Conservation (phyloP, 1,139 yeast species). For the Taiozyma onychis region DNA sequence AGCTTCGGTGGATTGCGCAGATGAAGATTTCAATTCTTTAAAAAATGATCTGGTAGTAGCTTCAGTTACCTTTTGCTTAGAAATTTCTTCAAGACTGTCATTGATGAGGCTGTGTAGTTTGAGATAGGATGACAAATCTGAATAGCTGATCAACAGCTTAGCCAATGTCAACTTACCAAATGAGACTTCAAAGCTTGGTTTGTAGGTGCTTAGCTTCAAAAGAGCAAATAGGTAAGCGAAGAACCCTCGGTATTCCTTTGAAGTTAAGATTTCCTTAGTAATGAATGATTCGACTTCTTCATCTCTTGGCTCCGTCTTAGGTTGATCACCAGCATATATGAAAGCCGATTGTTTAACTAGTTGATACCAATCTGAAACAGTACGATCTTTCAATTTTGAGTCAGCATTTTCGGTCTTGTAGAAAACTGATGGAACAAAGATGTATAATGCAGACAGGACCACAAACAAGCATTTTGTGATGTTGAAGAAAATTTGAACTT, state of each 20-base stretch:
- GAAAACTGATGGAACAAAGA: constrained; percentile 15
- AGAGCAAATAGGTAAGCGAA: constrained; percentile 9
- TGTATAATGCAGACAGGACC: constrained; percentile 16
- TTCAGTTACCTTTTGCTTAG: constrained; percentile 18
- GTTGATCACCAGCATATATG: constrained; percentile 15
- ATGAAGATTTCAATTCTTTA: constrained; percentile 17
- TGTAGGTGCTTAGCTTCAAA: constrained; percentile 16
- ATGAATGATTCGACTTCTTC: constrained; percentile 10
- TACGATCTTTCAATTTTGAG: neutral
- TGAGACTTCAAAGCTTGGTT: constrained; percentile 20
- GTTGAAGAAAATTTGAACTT: constrained; percentile 19
- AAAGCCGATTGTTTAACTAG: constrained; percentile 19
- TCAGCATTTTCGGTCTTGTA: constrained; percentile 5
- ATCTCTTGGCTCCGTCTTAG: constrained; percentile 9
- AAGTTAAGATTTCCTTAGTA: constrained; percentile 11
- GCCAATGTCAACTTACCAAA: constrained; percentile 20
- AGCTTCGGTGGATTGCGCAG: constrained; percentile 13
- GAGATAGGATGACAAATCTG: constrained; percentile 15
- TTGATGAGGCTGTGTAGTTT: constrained; percentile 11
- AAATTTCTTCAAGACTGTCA: constrained; percentile 14
- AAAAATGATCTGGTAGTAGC: constrained; percentile 18
- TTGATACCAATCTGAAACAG: constrained; percentile 18
- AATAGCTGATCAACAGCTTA: constrained; percentile 16
- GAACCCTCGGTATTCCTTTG: constrained; percentile 1
- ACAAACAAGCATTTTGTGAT: constrained; percentile 19